Base-by-base conservation (phyloP, 31 red algal genomes). In the Pterothamnion heteromorphum region DNA sequence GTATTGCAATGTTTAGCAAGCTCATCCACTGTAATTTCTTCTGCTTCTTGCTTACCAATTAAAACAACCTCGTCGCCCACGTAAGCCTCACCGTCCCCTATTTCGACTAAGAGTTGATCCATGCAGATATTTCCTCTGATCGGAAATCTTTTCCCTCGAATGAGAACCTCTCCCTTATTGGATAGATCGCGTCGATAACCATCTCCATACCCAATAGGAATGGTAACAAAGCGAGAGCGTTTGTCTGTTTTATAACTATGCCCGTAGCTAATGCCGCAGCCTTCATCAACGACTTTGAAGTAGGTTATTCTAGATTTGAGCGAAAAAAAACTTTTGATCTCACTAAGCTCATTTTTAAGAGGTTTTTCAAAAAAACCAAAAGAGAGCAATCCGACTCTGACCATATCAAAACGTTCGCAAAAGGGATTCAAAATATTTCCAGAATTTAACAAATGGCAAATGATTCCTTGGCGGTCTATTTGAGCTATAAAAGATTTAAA, bases 191-290 rank as follows among this genome's bases (percentile, higher is more conserved):
- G 81, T 24, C 33, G 81, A 32, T 36, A 32, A 37, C 81, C 81
- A 39, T 86, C 81, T 24, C 28, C 81, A 39, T 86, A 86, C 30
- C 81, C 81, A 34, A 86, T 39, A 26, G 81, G 81, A 35, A 86
- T 24, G 22, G 36, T 39, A 35, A 35, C 81, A 35, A 86, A 35
- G 22, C 28, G 27, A 26, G 81, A 26, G 28, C 23, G 27, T 86
- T 86, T 24, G 81, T 26, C 81, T 35, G 30, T 39, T 35, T 35
- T 35, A 34, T 24, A 39, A 28, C 81, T 32, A 24, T 39, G 81
- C 81, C 33, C 33, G 81, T 86, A 37, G 81, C 81, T 37, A 39
- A 86, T 37, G 23, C 36, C 36, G 31, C 35, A 24, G 81, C 81
- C 30, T 24, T 28, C 33, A 39, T 32, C 28, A 86, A 86, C 36